phyloP scores from a whole-genome alignment of 164 flowering plant species.

The Magnolia officinalis region DNA sequence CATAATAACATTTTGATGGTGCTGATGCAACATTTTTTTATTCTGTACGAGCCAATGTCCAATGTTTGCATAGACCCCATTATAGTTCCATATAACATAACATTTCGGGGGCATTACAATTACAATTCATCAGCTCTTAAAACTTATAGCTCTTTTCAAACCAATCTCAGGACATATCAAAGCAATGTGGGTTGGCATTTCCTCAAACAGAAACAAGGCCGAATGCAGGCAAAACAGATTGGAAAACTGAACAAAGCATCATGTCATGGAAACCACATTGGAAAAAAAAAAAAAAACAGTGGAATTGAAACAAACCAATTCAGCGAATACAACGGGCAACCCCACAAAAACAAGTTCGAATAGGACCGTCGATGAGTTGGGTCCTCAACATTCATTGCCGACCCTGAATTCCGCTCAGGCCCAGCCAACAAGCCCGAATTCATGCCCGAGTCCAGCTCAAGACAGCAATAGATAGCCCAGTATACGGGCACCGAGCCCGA shows the following conservation, averaged over 20 bases:
- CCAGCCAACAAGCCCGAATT: neutral
- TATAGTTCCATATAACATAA: too few relatives aligned
- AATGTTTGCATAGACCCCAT: too few relatives aligned
- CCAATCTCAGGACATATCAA: too few relatives aligned
- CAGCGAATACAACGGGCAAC: neutral
- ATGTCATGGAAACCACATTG: neutral
- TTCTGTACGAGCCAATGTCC: too few relatives aligned
- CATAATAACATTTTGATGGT: too few relatives aligned
- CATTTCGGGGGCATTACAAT: too few relatives aligned
- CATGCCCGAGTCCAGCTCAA: neutral
- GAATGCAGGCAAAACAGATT: too few relatives aligned
- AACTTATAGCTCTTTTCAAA: too few relatives aligned
- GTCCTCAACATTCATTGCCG: neutral
- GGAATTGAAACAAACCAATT: neutral
- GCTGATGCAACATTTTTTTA: too few relatives aligned
- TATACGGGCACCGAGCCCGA: neutral
- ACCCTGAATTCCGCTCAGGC: neutral
- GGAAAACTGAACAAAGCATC: neutral
- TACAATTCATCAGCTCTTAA: too few relatives aligned
- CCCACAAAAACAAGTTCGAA: neutral
- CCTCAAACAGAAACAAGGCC: too few relatives aligned
- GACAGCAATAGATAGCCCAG: neutral
- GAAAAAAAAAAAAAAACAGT: neutral
- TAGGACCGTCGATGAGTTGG: neutral
- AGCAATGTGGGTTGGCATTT: too few relatives aligned